phyloP scores from a whole-genome alignment of 371 early-diverging fungal species.

The Mortierella sp. region DNA sequence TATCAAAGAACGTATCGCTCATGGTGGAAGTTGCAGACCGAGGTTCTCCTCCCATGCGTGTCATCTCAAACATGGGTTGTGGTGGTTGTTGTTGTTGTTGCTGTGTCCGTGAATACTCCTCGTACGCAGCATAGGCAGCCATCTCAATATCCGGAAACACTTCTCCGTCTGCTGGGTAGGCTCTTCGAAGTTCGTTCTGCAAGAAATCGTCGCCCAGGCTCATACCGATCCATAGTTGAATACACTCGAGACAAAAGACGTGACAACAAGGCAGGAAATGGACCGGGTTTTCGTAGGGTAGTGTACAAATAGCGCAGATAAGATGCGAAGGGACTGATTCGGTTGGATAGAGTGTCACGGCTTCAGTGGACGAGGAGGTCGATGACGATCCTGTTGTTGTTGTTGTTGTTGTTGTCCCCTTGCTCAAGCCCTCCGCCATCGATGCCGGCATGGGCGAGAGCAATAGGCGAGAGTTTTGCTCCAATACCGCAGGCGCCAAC shows the following conservation, averaged over 20 bases:
- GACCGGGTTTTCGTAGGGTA: conserved; percentile 60
- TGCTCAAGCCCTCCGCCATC: conserved; percentile 10
- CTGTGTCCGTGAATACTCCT: conserved; percentile 7
- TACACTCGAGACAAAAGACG: conserved; percentile 70
- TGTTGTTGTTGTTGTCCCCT: too few species aligned
- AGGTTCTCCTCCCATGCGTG: conserved; percentile 30
- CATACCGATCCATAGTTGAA: conserved; percentile 67
- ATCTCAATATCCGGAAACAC: conserved; percentile 3
- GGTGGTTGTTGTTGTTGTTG: conserved; percentile 29
- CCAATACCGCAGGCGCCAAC: conserved; percentile 1
- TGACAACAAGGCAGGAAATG: conserved; percentile 70
- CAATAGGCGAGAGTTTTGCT: conserved; percentile 19
- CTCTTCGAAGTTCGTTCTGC: conserved; percentile 48
- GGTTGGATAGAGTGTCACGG: conserved; percentile 35
- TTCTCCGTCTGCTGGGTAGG: conserved; percentile 39
- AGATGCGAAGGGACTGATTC: conserved; percentile 47
- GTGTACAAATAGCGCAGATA: conserved; percentile 67
- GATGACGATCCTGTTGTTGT: conserved; percentile 5
- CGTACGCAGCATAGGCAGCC: background rate
- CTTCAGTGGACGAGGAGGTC: conserved; percentile 1
- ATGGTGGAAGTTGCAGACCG: conserved; percentile 13
- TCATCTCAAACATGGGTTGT: conserved; percentile 37
- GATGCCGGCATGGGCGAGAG: conserved; percentile 44
- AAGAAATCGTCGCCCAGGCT: conserved; percentile 40
- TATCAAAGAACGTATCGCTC: conserved; percentile 15